Base-by-base conservation (phyloP, 371 early-diverging fungal species). In the Mortierella sp. region DNA sequence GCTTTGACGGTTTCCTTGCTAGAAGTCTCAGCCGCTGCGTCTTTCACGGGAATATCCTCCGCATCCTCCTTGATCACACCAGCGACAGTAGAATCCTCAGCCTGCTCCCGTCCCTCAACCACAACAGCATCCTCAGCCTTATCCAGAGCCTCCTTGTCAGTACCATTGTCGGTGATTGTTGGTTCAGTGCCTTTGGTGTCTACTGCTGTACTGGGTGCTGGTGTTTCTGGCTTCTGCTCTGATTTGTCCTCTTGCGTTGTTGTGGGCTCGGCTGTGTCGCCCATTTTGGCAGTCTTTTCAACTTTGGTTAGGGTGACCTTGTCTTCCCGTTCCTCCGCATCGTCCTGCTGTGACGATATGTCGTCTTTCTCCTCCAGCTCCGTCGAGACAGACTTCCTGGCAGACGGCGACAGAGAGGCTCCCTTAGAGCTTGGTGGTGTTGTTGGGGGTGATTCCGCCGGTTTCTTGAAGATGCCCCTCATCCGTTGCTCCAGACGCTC, bases 401-500 rank as follows among this genome's bases (percentile, higher is more conserved):
- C 45, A 0, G 82, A 81, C 2, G 66, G 63, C 16, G 77, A 71
- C 26, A 70, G 70, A 0, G 80, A 76, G 22, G 26, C 68, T 13
- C 52, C 65, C 0, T 53, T 55, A 6, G 82, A 68, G n/a, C 64
- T 68, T 4, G 76, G 45, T 8, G 77, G 71, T 16, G 74, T 70
- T 4, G 77, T 14, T 31, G 81, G 50, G 8, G 82, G 71, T 19
- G 82, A 74, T 1, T 77, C 82, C 9, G 74, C 29, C 14, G 77
- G 31, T 45, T 81, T 81, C 45, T 81, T 81, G 40, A 81, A 81
- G 37, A 81, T 81, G 31, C 82, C 82, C 24, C 82, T 70, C 82
- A 81, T 81, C 50, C 82, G 66, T 29, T 81, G 77, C 48, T 81
- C 82, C 31, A 81, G 52, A 37, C 82, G 70, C 29, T 81, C 82